A percentile compares a stretch with the other conserved stretches of the same genome.
These are phyloP conservation scores for Naganishia sp. DNA, from an alignment of 1,284 basidiomycete species.

Conservation along the genomic window DNA sequence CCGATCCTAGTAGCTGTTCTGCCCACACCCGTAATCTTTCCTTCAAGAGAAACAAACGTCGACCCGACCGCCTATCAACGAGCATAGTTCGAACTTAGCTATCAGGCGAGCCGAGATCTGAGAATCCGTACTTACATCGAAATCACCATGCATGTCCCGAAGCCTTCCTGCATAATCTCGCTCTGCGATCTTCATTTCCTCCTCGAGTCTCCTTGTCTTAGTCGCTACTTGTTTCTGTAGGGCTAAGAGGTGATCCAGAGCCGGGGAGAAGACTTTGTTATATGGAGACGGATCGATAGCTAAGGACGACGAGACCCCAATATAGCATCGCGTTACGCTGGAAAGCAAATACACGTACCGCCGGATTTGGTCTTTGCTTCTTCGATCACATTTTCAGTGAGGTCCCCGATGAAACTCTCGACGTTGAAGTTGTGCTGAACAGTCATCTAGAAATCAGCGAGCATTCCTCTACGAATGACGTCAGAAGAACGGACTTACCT, in stretches of 20 bases:
- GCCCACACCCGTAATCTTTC: conserved; percentile 86
- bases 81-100: background rate
- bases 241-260: conserved; percentile 80
- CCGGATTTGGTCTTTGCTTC: conserved; percentile 78
- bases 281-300: conserved; percentile 94
- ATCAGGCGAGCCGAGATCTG: no score
- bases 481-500: background rate
- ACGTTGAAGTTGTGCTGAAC: conserved; percentile 65
- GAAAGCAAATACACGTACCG: conserved; percentile 60
- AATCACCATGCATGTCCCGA: conserved; percentile 84
- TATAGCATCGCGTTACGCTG: conserved; percentile 16
- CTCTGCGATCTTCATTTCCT: conserved; percentile 84
- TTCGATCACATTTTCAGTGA: conserved; percentile 81
- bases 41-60: conserved; percentile 81
- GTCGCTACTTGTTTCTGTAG: conserved; percentile 84
- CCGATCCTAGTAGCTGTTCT: conserved; percentile 93
- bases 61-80: conserved; percentile 68
- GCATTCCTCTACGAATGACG: no score
- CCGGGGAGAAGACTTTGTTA: conserved; percentile 84
- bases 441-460: background rate
- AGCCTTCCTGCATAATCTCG: conserved; percentile 92
- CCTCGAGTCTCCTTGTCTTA: conserved; percentile 87
- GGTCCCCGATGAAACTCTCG: conserved; percentile 80
- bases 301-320: conserved; percentile 45
- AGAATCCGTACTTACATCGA: conserved; percentile 62